Base-by-base conservation (phyloP, 129 eudicot genomes). In the Artemisia annua region DNA sequence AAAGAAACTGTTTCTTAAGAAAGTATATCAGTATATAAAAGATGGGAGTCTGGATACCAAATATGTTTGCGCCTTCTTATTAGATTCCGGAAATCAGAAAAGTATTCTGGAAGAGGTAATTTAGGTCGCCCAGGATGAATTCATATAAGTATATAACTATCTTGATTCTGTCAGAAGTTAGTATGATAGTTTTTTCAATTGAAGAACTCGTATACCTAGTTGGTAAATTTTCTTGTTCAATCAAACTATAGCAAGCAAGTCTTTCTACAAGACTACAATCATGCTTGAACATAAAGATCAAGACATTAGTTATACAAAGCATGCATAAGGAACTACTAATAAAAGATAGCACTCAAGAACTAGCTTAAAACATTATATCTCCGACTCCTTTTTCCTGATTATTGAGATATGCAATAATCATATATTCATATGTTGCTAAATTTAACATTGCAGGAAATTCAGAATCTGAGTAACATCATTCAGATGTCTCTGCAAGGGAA, bases 21-120 rank as follows among this genome's bases (percentile, higher is more conserved):
- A 94, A 81, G 86, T 90, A 83, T 91, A 86, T 80, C 96, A 94
- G 75, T 94, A 94, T 79, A 79, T 94, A 19, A 90, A 86, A 84
- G 91, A 94, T 57, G 80, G 88, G 48, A 71, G 79, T 67, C 81
- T 94, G 84, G 99, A 94, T 74, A 81, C 96, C 51, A 94, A 90
- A 85, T 90, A 90, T 82, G 87, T 89, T 35, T 94, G 97, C 74
- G 89, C 94, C 71, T 94, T 94, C 79, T 83, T 94, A 16, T 77
- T 83, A 77, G 89, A 88, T 67, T 73, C 86, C 12, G 78, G 75
- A 68, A 55, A 89, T 35, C 75, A 72, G 54, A 83, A 82, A 35
- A 67, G 82, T 63, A 80, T 82, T 58, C 56, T 59, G 53, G 96
- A 83, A 60, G 96, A 90, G 99, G 99, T 90, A 85, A 20, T 61